Conservation (phyloP, 169 alveolate species). For the Eimeria sp. region DNA sequence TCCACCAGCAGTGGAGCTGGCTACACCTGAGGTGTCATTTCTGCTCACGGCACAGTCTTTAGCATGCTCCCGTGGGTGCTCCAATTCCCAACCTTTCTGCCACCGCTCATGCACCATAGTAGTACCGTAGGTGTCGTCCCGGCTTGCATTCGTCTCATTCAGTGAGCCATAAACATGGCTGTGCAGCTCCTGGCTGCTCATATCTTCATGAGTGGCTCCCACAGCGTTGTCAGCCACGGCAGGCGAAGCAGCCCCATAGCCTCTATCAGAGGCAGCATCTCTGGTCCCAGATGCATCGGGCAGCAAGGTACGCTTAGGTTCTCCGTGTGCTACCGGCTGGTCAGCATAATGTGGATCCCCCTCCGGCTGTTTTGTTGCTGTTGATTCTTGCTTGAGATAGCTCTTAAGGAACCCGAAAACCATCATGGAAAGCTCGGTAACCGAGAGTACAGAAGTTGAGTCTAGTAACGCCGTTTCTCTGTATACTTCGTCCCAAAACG, state of each 20-base stretch:
- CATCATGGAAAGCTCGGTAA: constrained; percentile 79
- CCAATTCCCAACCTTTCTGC: constrained; percentile 17
- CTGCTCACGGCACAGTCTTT: neutral
- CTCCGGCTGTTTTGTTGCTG: neutral
- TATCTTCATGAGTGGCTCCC: neutral
- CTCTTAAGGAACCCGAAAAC: constrained; percentile 76
- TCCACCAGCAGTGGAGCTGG: neutral
- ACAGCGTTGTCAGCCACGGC: neutral
- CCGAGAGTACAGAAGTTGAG: constrained; percentile 46
- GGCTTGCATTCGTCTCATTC: neutral
- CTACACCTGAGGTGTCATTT: neutral
- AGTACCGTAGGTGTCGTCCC: neutral
- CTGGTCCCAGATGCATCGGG: neutral
- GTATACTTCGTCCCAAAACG: constrained; percentile 81
- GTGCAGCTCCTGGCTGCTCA: neutral
- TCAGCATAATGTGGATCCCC: constrained; percentile 11
- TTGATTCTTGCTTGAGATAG: constrained; percentile 20
- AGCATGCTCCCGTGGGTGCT: neutral
- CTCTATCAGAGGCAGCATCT: neutral
- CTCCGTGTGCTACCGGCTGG: neutral
- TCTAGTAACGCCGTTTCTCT: constrained; percentile 31
- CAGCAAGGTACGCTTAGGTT: neutral
- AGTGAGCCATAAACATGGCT: neutral
- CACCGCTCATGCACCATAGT: neutral
- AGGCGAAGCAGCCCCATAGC: neutral